A percentile compares a stretch with the other conserved stretches of the same genome.
These are phyloP conservation scores for Diaporthe batatas DNA, from an alignment of 2,329 filamentous ascomycete species.

Conservation along the genomic window DNA sequence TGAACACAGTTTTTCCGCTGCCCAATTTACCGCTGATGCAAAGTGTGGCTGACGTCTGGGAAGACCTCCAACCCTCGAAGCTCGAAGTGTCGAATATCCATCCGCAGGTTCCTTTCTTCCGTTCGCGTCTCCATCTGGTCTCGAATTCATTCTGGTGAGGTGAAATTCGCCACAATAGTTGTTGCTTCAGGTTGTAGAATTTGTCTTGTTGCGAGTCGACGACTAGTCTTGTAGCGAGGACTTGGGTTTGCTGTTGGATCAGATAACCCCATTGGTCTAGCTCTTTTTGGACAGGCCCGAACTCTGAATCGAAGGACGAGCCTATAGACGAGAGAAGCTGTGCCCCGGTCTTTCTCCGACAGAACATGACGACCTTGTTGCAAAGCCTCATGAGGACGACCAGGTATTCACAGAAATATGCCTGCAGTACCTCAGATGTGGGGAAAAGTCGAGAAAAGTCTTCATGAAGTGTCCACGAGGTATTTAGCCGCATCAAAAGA, in stretches of 20 bases:
- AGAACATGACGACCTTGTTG: conserved; percentile 2
- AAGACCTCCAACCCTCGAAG: conserved; percentile 24
- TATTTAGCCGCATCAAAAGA: conserved; percentile 22
- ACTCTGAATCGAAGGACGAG: conserved; percentile 32
- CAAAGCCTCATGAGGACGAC: conserved; percentile 21
- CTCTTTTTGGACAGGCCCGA: conserved; percentile 22
- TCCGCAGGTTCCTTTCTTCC: conserved; percentile 37
- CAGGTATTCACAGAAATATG: conserved; percentile 17
- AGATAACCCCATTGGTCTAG: conserved; percentile 30
- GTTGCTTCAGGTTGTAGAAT: background rate
- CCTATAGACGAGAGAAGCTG: background rate
- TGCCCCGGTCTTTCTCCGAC: background rate
- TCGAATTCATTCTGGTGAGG: conserved; percentile 26
- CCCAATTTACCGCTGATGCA: conserved; percentile 27
- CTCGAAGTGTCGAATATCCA: conserved; percentile 35
- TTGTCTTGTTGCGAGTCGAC: background rate
- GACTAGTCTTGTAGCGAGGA: background rate
- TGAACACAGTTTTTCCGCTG: conserved; percentile 33
- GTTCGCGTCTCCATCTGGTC: conserved; percentile 39
- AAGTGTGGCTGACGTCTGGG: background rate
- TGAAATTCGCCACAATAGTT: conserved; percentile 20
- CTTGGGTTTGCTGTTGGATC: conserved; percentile 9
- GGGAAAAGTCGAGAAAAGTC: conserved; percentile 26
- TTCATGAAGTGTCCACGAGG: conserved; percentile 29
- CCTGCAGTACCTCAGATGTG: conserved; percentile 9